Evolutionary conservation across 2,329 filamentous ascomycete genomes (phyloP).

Genomic region (Fusarium sp.): DNA sequence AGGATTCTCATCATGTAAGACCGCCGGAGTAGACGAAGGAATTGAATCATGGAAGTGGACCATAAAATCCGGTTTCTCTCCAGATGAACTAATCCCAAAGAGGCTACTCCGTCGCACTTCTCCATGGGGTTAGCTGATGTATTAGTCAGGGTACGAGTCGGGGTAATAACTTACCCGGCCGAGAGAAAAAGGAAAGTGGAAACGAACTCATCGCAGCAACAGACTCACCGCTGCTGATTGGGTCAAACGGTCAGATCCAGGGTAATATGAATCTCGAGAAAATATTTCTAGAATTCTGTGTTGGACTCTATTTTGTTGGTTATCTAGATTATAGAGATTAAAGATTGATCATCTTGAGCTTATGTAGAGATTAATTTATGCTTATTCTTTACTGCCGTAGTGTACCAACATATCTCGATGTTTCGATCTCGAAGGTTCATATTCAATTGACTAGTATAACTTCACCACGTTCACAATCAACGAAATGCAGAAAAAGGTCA

Average conservation of each 20-base stretch:
- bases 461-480: too few relatives aligned
- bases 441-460: too few relatives aligned
- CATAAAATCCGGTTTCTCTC: background rate
- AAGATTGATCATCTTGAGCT: background rate
- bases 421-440: too few relatives aligned
- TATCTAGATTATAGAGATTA: background rate
- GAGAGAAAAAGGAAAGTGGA: too few relatives aligned
- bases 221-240: background rate
- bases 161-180: background rate
- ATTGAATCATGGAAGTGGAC: background rate
- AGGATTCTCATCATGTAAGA: background rate
- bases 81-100: background rate
- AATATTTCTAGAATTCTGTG: background rate
- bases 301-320: background rate
- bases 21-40: background rate
- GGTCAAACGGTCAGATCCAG: too few relatives aligned
- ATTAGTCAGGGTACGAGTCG: background rate
- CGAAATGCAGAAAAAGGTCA: too few relatives aligned
- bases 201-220: background rate
- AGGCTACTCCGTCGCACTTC: background rate
- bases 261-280: background rate
- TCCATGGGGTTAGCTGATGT: background rate
- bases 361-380: conserved; percentile 10
- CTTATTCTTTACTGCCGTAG: background rate
- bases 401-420: too few relatives aligned